Base-by-base conservation (phyloP, 1,139 yeast species). In the Yamadazyma atlantica region DNA sequence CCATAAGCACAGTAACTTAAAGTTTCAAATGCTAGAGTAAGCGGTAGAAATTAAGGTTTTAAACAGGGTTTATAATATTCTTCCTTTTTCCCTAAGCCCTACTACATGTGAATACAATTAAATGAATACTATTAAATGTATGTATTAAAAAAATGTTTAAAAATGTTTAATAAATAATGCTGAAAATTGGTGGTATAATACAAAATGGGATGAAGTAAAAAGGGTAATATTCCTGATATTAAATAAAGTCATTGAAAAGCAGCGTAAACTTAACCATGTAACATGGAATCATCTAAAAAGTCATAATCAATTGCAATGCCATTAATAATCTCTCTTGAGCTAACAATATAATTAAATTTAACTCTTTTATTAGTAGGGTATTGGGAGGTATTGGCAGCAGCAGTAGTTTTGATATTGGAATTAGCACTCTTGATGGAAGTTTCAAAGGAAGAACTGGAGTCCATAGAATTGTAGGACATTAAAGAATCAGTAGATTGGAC, bases 281-380 rank as follows among this genome's bases (percentile, higher is more conserved):
- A 29, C 13, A 49, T 36, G 16, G 43, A 33, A 30, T 64, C 59
- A 49, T 70, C 76, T 42, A 71, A 57, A 44, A 64, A 69, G 46
- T 67, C 69, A 48, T 70, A 71, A 48, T 71, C 77, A 39, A 69
- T 61, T 22, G 64, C 55, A 34, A 61, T 64, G 31, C 73, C 74
- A 43, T 69, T 67, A 35, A 70, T 61, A 36, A 63, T 63, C 50
- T 71, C 77, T 40, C 77, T 55, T 10, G 72, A 64, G 40, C 61
- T 66, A 26, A 71, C 60, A 35, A 69, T 64, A 51, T 64, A 66
- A 50, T 65, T 65, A 43, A 71, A 71, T 33, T 61, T 60, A 7
- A 71, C 75, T 41, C 49, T 53, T 38, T 64, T 68, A 29, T 40
- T 42, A 14, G 18, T 42, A 40, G 39, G 27, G 24, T 12, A 11